Base-by-base conservation (phyloP, 306 rosid species). In the Cicer pinnatifidum region DNA sequence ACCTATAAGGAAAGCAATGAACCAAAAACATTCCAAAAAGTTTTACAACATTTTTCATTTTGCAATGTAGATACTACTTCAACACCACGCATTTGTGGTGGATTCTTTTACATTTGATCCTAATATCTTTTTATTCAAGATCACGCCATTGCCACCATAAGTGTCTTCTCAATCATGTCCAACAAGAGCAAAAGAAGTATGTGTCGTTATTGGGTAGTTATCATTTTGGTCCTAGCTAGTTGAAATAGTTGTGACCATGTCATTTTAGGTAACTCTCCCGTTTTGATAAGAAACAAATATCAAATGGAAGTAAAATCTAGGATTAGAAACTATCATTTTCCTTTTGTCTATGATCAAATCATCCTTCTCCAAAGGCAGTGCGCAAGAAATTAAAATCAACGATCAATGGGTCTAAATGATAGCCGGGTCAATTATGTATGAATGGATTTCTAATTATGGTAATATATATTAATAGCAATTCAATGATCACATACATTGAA, bases 1-100 rank as follows among this genome's bases (percentile, higher is more conserved):
- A 38, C 77, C 62, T 71, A 45, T 38, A 64, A 44, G 84, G 84
- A 81, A 81, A 81, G 33, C 11, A 38, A 54, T 57, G 17, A 45
- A 63, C 68, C 67, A 75, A 45, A 78, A 53, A 80, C 63, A 75
- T 75, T 69, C 51, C 80, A 77, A 19, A 62, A 33, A 11, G 7
- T 75, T 80, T 75, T 43, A 81, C 73, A 35, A 43, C 77, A 75
- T 69, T 52, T 10, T 51, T 43, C 72, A 69, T 48, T 69, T 69
- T 61, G 8, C 44, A 35, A 19, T 35, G 41, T 1, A 51, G 72
- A 65, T 44, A 58, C 71, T 73, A 47, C 65, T 56, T 66, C 70
- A 74, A 33, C 80, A 20, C 40, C 62, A 69, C 76, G 46, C 8
- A 50, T 60, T 74, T 75, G 61, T 68, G 23, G 43, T 60, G 64